phyloP scores from a whole-genome alignment of 495 filamentous ascomycete species.

The Penicillium coprophilum region DNA sequence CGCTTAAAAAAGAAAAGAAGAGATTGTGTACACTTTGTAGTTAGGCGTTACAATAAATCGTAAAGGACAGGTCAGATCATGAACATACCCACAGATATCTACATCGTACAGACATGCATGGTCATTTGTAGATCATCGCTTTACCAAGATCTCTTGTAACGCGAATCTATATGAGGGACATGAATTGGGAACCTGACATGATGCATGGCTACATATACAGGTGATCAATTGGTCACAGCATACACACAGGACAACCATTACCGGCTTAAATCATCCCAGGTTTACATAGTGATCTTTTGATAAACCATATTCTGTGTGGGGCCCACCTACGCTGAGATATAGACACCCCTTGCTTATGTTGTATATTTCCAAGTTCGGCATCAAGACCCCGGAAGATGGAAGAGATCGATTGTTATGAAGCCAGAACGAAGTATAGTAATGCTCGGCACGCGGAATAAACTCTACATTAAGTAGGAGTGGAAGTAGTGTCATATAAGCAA shows the following conservation, averaged over 20 bases:
- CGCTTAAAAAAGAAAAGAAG: not conserved
- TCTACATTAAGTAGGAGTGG: not conserved
- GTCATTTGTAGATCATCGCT: not conserved
- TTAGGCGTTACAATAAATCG: not conserved
- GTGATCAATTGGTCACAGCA: not conserved
- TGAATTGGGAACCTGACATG: not conserved
- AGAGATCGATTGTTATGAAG: slow-evolving; percentile 3
- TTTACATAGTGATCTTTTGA: not conserved
- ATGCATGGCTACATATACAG: not conserved
- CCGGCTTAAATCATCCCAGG: not conserved
- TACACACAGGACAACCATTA: too few species aligned
- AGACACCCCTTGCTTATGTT: not conserved
- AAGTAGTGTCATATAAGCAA: not conserved
- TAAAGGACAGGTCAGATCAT: not conserved
- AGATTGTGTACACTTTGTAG: not conserved
- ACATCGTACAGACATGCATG: not conserved
- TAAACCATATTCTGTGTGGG: not conserved
- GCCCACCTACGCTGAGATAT: not conserved
- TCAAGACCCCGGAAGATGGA: not conserved
- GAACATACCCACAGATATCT: too few species aligned
- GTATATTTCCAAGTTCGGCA: slow-evolving; percentile 2
- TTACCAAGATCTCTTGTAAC: not conserved
- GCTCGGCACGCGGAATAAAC: not conserved
- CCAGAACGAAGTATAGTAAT: slow-evolving; percentile 11
- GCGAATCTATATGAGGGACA: not conserved